These are phyloP conservation scores for Aquilaria sinensis DNA, from an alignment of 345 rosid species.

Conservation along the genomic window DNA sequence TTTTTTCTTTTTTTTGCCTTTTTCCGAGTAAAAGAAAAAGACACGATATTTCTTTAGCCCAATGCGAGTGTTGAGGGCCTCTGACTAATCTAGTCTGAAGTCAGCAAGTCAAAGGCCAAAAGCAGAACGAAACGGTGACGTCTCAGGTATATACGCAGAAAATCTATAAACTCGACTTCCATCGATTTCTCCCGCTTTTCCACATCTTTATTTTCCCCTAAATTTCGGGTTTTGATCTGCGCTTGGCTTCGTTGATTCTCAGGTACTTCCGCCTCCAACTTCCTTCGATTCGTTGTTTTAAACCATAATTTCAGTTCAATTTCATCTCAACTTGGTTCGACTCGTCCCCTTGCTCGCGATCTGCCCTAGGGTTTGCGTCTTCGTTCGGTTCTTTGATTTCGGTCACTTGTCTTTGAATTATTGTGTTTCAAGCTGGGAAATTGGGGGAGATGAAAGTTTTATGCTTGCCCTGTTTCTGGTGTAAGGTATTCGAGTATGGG, in stretches of 20 bases:
- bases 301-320: slow-evolving; percentile 11
- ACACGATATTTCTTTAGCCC: too few relatives aligned
- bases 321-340: not conserved
- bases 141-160: not conserved
- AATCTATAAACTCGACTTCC: not conserved
- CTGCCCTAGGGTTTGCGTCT: slow-evolving; percentile 23
- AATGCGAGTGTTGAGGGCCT: too few relatives aligned
- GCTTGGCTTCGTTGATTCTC: slow-evolving; percentile 19
- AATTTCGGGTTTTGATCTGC: slow-evolving; percentile 17
- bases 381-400: not conserved
- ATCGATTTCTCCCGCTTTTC: slow-evolving; percentile 14
- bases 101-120: not conserved
- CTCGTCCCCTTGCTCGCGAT: not conserved
- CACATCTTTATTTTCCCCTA: not conserved
- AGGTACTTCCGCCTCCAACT: slow-evolving; percentile 18
- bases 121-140: slow-evolving; percentile 1
- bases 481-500: not conserved
- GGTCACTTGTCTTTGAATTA: not conserved
- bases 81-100: too few relatives aligned
- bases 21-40: not conserved
- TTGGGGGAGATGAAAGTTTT: not conserved
- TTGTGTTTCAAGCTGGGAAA: not conserved
- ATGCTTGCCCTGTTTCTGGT: not conserved
- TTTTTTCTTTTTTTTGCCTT: too few relatives aligned
- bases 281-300: slow-evolving; percentile 4